These are phyloP conservation scores for Brachypodium distachyon DNA, from an alignment of 202 grass and related monocot species.

Conservation along the genomic window DNA sequence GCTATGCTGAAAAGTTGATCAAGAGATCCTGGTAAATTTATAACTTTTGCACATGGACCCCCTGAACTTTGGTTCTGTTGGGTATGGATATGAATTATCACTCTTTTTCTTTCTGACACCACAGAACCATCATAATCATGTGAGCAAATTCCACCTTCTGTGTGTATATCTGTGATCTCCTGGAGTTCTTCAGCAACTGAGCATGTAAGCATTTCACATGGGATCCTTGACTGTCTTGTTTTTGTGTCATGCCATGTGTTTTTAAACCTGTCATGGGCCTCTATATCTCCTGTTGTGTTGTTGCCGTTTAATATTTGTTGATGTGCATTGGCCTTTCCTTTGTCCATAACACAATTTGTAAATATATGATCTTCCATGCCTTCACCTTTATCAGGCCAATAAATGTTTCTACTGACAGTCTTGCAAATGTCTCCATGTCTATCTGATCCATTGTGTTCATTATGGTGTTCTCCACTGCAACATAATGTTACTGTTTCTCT, in stretches of 20 bases:
- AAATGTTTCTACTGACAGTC: neutral
- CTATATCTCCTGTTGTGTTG: neutral
- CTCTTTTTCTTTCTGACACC: constrained; percentile 43
- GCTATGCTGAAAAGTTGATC: constrained; percentile 60
- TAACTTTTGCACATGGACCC: constrained; percentile 43
- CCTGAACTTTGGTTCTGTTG: constrained; percentile 9
- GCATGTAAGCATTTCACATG: neutral
- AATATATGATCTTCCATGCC: neutral
- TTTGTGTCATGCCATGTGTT: neutral
- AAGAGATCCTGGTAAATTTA: constrained; percentile 57
- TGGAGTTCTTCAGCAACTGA: neutral
- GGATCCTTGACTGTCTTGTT: neutral
- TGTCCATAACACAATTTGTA: neutral
- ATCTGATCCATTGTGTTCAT: neutral
- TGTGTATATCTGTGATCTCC: neutral
- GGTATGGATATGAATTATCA: constrained; percentile 46
- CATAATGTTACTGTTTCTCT: neutral
- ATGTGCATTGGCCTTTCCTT: neutral
- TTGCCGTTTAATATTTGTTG: neutral
- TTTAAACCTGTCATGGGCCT: neutral
- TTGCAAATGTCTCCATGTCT: neutral
- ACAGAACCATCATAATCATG: neutral
- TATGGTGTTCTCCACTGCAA: neutral
- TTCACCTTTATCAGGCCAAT: neutral
- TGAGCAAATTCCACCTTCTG: neutral